A percentile compares a stretch with the other conserved stretches of the same genome.
Evolutionary conservation across 305 asterid species (phyloP).

Genomic region (Fraxinus xanthoxyloides): DNA sequence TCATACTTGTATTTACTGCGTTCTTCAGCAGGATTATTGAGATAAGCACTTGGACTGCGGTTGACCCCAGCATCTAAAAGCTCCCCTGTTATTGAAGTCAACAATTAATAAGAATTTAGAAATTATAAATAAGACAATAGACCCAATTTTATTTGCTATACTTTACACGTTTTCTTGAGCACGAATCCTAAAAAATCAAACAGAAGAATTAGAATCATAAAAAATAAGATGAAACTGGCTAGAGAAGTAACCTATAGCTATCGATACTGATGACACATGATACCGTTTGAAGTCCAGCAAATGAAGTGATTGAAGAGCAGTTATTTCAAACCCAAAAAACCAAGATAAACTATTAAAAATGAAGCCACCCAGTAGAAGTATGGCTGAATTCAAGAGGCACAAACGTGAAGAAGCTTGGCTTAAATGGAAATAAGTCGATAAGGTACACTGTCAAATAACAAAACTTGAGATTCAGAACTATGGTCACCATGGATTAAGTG

Average conservation of each 20-base stretch:
- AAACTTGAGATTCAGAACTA: neutral
- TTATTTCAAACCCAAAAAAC: neutral
- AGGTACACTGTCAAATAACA: neutral
- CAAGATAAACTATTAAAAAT: neutral
- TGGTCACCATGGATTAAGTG: neutral
- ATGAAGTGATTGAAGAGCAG: neutral
- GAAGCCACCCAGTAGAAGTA: neutral
- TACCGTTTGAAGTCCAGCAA: constrained; percentile 6
- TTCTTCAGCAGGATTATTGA: constrained; percentile 82
- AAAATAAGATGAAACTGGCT: neutral
- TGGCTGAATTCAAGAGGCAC: neutral
- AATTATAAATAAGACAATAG: neutral
- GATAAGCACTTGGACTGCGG: constrained; percentile 98
- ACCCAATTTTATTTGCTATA: neutral
- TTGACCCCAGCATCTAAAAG: constrained; percentile 84
- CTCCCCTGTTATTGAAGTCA: constrained; percentile 62
- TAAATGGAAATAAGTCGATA: neutral
- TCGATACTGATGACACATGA: constrained; percentile 4
- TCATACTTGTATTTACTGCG: constrained; percentile 82
- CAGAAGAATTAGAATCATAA: constrained; percentile 14
- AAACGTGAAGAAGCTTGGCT: neutral
- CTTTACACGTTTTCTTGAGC: neutral
- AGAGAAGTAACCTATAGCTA: constrained; percentile 2
- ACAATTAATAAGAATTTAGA: constrained; percentile 22
- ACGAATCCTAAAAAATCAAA: neutral